Conservation (phyloP, 2,329 filamentous ascomycete species). For the Microascus cirrosus region DNA sequence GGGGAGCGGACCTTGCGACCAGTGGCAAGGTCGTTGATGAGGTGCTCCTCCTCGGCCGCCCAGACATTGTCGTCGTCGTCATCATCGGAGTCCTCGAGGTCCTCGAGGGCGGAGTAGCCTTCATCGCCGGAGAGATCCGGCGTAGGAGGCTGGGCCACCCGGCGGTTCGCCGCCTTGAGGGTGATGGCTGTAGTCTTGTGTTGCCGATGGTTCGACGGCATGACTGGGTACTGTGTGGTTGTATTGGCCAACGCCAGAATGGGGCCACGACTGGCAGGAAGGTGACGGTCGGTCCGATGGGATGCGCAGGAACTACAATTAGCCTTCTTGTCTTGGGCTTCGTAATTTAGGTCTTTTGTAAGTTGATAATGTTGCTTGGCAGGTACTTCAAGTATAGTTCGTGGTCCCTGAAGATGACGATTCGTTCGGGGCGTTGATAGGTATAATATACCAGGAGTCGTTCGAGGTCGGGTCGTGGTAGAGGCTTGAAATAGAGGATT, state of each 20-base stretch:
- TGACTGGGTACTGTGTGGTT: conserved; percentile 16
- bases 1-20: conserved; percentile 31
- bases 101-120: conserved; percentile 66
- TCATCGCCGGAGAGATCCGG: conserved; percentile 52
- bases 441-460: not conserved
- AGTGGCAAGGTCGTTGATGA: conserved; percentile 39
- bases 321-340: too few relatives aligned
- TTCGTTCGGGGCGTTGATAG: not conserved
- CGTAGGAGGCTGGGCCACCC: conserved; percentile 40
- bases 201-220: conserved; percentile 42
- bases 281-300: too few relatives aligned
- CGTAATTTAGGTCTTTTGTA: too few relatives aligned
- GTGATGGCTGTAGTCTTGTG: conserved; percentile 30
- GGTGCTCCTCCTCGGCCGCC: conserved; percentile 67
- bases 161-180: conserved; percentile 33
- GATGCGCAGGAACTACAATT: too few relatives aligned
- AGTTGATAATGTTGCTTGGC: too few relatives aligned
- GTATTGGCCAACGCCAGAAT: not conserved
- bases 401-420: not conserved
- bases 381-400: not conserved
- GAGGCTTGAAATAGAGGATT: not conserved
- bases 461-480: not conserved
- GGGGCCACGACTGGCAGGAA: too few relatives aligned
- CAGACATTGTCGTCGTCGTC: conserved; percentile 71
- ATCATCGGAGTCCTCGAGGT: conserved; percentile 66